Evolutionary conservation across 306 rosid species (phyloP).

Genomic region (Rosa persica): DNA sequence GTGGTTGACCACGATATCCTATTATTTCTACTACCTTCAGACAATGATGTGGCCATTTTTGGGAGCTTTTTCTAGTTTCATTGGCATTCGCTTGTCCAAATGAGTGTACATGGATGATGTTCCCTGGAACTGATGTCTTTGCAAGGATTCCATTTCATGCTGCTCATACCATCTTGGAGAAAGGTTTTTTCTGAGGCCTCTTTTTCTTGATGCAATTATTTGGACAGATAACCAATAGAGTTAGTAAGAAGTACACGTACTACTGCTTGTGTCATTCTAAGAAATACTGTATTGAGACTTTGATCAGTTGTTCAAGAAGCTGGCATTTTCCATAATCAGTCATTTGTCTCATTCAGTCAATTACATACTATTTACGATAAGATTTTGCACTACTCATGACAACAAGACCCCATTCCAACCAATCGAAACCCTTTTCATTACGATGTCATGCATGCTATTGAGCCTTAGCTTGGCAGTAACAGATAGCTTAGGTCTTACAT

Average conservation of each 20-base stretch:
- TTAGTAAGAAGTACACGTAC: background rate
- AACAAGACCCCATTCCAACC: background rate
- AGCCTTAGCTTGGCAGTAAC: background rate
- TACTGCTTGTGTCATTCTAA: background rate
- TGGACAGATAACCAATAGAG: background rate
- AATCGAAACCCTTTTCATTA: background rate
- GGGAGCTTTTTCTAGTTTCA: background rate
- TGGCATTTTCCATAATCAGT: background rate
- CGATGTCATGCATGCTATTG: no score
- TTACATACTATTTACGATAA: background rate
- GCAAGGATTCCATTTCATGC: slow-evolving; percentile 85
- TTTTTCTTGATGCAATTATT: background rate
- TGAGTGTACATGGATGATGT: slow-evolving; percentile 79
- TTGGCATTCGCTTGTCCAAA: background rate
- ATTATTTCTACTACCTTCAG: background rate
- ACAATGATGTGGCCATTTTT: background rate
- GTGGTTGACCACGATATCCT: background rate
- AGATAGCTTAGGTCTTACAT: background rate
- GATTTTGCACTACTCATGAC: background rate
- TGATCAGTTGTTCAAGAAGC: background rate
- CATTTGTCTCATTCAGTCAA: background rate
- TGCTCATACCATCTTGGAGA: slow-evolving; percentile 75
- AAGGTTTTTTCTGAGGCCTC: slow-evolving; percentile 39
- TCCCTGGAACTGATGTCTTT: slow-evolving; percentile 80
- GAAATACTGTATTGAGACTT: background rate